Percentiles rank a stretch among this genome's conserved stretches.
These are phyloP conservation scores for Aureobasidium sp. DNA, from an alignment of 2,329 filamentous ascomycete species.

Conservation along the genomic window DNA sequence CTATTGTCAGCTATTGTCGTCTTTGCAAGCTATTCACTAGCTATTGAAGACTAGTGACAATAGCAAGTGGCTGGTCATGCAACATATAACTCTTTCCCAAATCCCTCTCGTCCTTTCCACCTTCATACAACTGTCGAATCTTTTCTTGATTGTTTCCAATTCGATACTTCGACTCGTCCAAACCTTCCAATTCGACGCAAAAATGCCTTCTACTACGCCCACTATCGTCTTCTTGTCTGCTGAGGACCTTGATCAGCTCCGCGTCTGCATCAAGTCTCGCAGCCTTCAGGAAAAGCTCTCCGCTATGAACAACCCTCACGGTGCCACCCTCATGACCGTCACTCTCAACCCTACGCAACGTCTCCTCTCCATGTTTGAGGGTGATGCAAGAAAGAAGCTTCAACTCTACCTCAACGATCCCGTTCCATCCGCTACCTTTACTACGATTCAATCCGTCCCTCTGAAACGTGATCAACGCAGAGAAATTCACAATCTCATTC, in stretches of 20 bases:
- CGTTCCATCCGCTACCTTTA: not conserved
- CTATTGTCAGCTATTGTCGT: not conserved
- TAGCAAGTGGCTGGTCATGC: not conserved
- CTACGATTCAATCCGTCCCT: not conserved
- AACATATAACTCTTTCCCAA: not conserved
- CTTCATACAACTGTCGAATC: not conserved
- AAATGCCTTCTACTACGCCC: not conserved
- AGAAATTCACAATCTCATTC: not conserved
- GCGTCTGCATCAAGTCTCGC: not conserved
- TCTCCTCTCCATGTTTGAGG: not conserved
- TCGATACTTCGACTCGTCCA: not conserved
- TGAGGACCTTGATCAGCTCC: not conserved
- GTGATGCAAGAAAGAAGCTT: not conserved
- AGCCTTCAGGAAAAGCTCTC: not conserved
- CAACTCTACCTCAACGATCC: not conserved
- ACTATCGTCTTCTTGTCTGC: not conserved
- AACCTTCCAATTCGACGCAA: not conserved
- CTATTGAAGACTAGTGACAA: not conserved
- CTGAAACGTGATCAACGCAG: not conserved
- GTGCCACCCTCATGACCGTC: not conserved
- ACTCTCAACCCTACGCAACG: not conserved
- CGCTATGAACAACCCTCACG: not conserved
- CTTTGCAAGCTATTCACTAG: not conserved
- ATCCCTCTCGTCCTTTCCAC: not conserved
- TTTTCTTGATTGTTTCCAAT: not conserved